phyloP scores from a whole-genome alignment of 2,329 filamentous ascomycete genomes.

The Daldinia sp. region DNA sequence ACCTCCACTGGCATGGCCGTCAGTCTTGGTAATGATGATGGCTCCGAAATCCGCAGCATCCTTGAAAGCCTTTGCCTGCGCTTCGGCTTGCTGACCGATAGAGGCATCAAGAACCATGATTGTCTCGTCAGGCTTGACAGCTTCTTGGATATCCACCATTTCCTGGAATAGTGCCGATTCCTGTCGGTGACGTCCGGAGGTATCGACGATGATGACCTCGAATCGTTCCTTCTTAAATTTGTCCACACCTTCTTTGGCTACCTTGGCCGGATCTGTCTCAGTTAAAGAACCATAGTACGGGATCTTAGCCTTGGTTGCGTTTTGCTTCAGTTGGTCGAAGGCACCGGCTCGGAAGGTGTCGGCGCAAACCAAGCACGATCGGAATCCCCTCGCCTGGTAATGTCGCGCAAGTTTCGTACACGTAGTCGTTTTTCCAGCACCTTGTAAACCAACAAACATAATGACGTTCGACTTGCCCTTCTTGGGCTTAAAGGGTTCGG shows the following conservation, averaged over 20 bases:
- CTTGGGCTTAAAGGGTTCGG: slow-evolving; percentile 94
- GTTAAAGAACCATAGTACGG: slow-evolving; percentile 97
- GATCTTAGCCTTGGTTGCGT: slow-evolving; percentile 98
- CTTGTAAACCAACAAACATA: slow-evolving; percentile 99
- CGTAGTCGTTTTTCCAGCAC: slow-evolving; percentile 96
- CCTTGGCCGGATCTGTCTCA: slow-evolving; percentile 92
- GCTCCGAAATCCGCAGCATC: slow-evolving; percentile 96
- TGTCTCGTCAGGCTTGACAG: slow-evolving; percentile 91
- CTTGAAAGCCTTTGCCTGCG: slow-evolving; percentile 96
- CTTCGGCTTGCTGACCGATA: slow-evolving; percentile 95
- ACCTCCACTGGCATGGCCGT: slow-evolving; percentile 93
- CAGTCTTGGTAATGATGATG: slow-evolving; percentile 99
- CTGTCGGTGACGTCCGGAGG: slow-evolving; percentile 91
- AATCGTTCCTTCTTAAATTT: slow-evolving; percentile 99
- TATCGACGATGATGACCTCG: slow-evolving; percentile 98
- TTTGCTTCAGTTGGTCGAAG: slow-evolving; percentile 98
- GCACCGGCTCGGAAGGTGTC: slow-evolving; percentile 98
- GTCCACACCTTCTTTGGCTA: slow-evolving; percentile 93
- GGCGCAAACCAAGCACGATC: slow-evolving; percentile 91
- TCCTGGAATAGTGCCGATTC: slow-evolving; percentile 95
- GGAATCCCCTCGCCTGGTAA: slow-evolving; percentile 94
- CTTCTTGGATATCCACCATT: slow-evolving; percentile 95
- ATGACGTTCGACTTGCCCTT: slow-evolving; percentile 97
- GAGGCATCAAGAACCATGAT: slow-evolving; percentile 98
- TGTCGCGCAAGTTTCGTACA: slow-evolving; percentile 96